These are phyloP conservation scores for Tulasnella sp. DNA, from an alignment of 768 basidiomycete species.

Conservation along the genomic window DNA sequence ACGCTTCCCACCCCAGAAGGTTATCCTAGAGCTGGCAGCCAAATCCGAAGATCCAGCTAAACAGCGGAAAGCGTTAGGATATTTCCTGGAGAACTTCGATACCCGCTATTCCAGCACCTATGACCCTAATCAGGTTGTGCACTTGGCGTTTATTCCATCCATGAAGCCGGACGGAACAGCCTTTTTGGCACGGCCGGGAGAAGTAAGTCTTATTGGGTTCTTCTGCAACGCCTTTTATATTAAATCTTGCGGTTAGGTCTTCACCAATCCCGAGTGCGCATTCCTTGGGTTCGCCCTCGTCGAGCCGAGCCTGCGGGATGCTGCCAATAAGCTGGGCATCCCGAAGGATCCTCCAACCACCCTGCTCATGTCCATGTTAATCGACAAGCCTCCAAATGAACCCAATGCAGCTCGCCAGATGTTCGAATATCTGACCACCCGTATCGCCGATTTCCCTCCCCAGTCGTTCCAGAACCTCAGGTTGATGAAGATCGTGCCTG, in stretches of 20 bases:
- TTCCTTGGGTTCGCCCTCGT: slow-evolving; percentile 73
- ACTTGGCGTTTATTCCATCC: slow-evolving; percentile 77
- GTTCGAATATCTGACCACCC: slow-evolving; percentile 65
- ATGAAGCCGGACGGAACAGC: slow-evolving; percentile 46
- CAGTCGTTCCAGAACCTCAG: slow-evolving; percentile 58
- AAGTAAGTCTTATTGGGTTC: slow-evolving; percentile 45
- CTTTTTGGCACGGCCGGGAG: slow-evolving; percentile 58
- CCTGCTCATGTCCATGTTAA: slow-evolving; percentile 57
- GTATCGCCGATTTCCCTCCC: slow-evolving; percentile 58
- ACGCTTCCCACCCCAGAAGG: slow-evolving; percentile 63
- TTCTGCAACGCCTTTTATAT: slow-evolving; percentile 1
- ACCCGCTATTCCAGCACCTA: slow-evolving; percentile 56
- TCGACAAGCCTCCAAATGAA: slow-evolving; percentile 56
- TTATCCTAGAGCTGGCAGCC: slow-evolving; percentile 66
- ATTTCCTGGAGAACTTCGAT: slow-evolving; percentile 71
- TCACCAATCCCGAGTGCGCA: slow-evolving; percentile 62
- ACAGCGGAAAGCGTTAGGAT: slow-evolving; percentile 66
- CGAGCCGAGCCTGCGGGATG: slow-evolving; percentile 50
- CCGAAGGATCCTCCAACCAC: slow-evolving; percentile 62
- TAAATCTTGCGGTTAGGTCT: slow-evolving; percentile 52
- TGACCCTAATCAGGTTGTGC: slow-evolving; percentile 50
- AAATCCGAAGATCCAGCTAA: slow-evolving; percentile 46
- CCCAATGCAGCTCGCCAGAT: slow-evolving; percentile 55
- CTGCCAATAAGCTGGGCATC: slow-evolving; percentile 65
- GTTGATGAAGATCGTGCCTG: slow-evolving; percentile 63